Percentiles rank a stretch among this genome's conserved stretches.
Conservation (phyloP, 805 yeast species). For the Sugiyamaella smithiae region DNA sequence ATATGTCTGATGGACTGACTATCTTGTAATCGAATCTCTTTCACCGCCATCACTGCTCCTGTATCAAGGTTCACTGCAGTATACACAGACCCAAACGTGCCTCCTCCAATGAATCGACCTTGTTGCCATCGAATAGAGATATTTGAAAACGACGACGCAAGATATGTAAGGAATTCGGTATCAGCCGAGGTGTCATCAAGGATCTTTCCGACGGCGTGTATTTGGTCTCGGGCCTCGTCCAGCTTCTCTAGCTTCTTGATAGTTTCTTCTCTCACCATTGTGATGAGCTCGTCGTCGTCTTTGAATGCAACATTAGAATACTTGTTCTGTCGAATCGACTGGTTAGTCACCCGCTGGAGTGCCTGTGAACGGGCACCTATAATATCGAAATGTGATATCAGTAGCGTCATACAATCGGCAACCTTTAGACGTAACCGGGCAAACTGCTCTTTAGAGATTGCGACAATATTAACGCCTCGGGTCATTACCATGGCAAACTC, state of each 20-base stretch:
- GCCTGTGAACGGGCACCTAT: conserved; percentile 95
- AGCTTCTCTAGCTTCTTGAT: conserved; percentile 61
- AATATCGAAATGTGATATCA: conserved; percentile 94
- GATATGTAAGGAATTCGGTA: conserved; percentile 77
- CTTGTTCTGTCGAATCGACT: conserved; percentile 34
- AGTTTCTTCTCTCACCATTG: conserved; percentile 63
- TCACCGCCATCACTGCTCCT: conserved; percentile 95
- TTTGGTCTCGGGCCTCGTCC: conserved; percentile 53
- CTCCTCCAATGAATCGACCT: conserved; percentile 90
- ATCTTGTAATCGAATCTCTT: conserved; percentile 89
- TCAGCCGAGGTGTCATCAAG: conserved; percentile 84
- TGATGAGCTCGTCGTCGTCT: conserved; percentile 51
- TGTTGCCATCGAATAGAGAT: conserved; percentile 97
- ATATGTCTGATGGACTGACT: conserved; percentile 78
- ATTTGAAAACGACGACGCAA: conserved; percentile 86
- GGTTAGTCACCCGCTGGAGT: conserved; percentile 42
- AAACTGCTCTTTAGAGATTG: conserved; percentile 75
- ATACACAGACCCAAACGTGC: conserved; percentile 91
- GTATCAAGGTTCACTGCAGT: conserved; percentile 91
- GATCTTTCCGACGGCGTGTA: conserved; percentile 74
- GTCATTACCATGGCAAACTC: conserved; percentile 97
- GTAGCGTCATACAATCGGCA: conserved; percentile 88
- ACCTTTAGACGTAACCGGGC: conserved; percentile 70
- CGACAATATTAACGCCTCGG: conserved; percentile 80
- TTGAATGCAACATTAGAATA: conserved; percentile 44